Conservation (phyloP, 2,329 filamentous ascomycete genomes). For the Dryadomyces quercivorus region DNA sequence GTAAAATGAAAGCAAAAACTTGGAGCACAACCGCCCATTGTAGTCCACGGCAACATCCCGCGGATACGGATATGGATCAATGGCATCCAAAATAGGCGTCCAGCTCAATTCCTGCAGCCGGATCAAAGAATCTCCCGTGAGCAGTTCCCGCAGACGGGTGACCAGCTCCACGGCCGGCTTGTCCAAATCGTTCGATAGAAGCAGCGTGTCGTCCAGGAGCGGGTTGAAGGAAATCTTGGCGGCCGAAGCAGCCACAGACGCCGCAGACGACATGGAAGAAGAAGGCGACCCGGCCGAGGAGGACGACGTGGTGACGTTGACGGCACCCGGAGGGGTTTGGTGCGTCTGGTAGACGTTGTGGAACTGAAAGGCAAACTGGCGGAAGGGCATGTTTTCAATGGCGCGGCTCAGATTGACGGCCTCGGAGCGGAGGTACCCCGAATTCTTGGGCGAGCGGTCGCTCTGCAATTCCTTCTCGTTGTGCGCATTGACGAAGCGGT, state of each 20-base stretch:
- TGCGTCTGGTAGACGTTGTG: slow-evolving; percentile 49
- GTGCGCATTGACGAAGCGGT: slow-evolving; percentile 37
- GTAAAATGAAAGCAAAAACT: slow-evolving; percentile 41
- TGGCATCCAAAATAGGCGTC: slow-evolving; percentile 32
- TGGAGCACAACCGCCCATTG: slow-evolving; percentile 37
- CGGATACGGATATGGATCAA: slow-evolving; percentile 32
- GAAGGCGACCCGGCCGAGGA: not conserved
- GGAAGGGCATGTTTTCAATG: slow-evolving; percentile 47
- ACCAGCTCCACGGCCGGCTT: slow-evolving; percentile 33
- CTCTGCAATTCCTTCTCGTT: slow-evolving; percentile 34
- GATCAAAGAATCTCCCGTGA: slow-evolving; percentile 20
- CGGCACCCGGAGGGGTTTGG: slow-evolving; percentile 17
- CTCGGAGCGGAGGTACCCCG: slow-evolving; percentile 19
- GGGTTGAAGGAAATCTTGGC: slow-evolving; percentile 37
- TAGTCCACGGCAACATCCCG: slow-evolving; percentile 37
- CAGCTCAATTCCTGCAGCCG: slow-evolving; percentile 19
- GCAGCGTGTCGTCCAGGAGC: slow-evolving; percentile 31
- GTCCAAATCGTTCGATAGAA: slow-evolving; percentile 33
- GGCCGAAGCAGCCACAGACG: not conserved
- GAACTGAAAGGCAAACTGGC: slow-evolving; percentile 48
- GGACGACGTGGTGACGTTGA: slow-evolving; percentile 23
- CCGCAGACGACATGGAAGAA: slow-evolving; percentile 1
- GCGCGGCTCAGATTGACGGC: slow-evolving; percentile 35
- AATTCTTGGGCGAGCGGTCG: slow-evolving; percentile 17
- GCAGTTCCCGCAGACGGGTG: slow-evolving; percentile 27